Conservation (phyloP, 1,139 yeast genomes). For the Pneumocystis wakefieldiae region DNA sequence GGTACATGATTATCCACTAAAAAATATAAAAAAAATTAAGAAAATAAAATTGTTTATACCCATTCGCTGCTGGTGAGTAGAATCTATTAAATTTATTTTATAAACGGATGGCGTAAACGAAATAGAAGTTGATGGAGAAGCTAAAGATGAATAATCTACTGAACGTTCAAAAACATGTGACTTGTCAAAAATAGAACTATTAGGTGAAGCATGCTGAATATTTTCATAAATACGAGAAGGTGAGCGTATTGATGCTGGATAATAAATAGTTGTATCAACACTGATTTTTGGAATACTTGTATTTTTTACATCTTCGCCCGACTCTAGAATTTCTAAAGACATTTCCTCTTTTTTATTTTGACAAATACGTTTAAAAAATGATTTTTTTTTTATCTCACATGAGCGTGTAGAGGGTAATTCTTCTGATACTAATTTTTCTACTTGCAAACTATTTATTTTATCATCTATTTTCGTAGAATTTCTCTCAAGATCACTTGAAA, state of each 20-base stretch:
- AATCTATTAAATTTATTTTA: background rate
- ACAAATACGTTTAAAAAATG: background rate
- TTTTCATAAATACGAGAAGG: background rate
- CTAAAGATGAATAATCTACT: background rate
- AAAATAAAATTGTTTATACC: background rate
- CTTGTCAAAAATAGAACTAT: background rate
- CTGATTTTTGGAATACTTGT: background rate
- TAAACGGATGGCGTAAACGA: background rate
- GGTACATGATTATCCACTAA: slow-evolving; percentile 9
- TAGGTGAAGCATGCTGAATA: background rate
- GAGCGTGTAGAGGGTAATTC: background rate
- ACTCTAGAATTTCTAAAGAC: background rate
- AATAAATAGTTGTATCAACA: background rate
- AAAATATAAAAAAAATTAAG: background rate
- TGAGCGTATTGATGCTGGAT: background rate
- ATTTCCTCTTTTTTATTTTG: background rate
- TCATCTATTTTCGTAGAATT: background rate
- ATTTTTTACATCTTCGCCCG: background rate
- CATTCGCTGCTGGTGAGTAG: background rate
- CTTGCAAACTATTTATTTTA: background rate
- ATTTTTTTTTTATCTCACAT: background rate
- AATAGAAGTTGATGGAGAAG: background rate
- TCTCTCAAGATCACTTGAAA: background rate
- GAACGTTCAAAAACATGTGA: background rate
- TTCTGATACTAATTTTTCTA: too few species aligned